phyloP scores from a whole-genome alignment of 306 rosid species.

The Vigna unguiculata region DNA sequence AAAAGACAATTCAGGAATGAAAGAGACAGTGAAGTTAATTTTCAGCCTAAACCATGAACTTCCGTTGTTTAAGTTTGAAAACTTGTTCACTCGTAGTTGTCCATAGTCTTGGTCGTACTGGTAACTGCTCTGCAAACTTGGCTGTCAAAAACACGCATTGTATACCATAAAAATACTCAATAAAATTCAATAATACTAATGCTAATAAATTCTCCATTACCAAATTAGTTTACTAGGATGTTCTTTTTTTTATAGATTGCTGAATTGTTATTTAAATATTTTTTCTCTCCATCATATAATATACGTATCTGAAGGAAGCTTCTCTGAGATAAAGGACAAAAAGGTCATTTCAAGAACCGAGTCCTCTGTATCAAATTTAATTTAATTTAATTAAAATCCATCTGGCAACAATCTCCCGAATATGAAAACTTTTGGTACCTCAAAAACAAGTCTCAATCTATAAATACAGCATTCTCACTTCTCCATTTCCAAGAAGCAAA shows the following conservation, averaged over 20 bases:
- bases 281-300: neutral
- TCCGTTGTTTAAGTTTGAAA: conserved; percentile 6
- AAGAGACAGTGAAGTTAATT: conserved; percentile 1
- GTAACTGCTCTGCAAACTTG: neutral
- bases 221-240: neutral
- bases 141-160: neutral
- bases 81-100: conserved; percentile 4
- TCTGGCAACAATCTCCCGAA: conserved; percentile 70
- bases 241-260: neutral
- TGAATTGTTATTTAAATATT: neutral
- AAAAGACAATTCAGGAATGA: conserved; percentile 38
- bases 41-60: conserved; percentile 11
- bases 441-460: conserved; percentile 54
- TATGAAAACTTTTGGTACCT: conserved; percentile 33
- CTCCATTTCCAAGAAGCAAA: conserved; percentile 34
- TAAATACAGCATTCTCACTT: conserved; percentile 53
- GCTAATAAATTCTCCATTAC: neutral
- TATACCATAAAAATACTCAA: neutral
- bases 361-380: conserved; percentile 25
- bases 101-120: conserved; percentile 2
- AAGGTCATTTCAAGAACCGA: conserved; percentile 34
- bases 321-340: conserved; percentile 39
- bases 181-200: neutral
- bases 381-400: conserved; percentile 45
- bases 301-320: conserved; percentile 36